Conservation (phyloP, 768 basidiomycete genomes). For the Hortiboletus campestris region DNA sequence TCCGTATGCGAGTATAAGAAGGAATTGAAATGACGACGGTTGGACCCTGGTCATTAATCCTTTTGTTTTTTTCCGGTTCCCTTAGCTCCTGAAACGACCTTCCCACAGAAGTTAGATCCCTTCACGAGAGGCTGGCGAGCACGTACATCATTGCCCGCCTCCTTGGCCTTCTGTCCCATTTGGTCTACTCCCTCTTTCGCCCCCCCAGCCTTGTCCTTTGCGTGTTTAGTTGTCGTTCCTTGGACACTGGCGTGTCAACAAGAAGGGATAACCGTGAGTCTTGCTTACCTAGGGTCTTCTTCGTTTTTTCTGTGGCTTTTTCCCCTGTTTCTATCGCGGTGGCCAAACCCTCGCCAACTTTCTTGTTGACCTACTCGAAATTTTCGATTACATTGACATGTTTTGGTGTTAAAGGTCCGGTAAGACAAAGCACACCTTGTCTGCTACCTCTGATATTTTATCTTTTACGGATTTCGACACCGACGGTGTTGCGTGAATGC, state of each 20-base stretch:
- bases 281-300: conserved; percentile 34
- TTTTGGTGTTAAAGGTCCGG: not conserved
- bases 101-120: not conserved
- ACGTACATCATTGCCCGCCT: conserved; percentile 3
- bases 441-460: conserved; percentile 38
- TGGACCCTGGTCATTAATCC: not conserved
- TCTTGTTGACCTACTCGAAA: conserved; percentile 38
- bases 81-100: conserved; percentile 17
- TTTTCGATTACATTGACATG: not conserved
- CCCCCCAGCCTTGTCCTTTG: not conserved
- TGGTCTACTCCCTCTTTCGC: conserved; percentile 1
- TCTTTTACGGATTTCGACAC: conserved; percentile 38
- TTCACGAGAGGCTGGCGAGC: not conserved
- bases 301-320: conserved; percentile 37
- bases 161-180: conserved; percentile 13
- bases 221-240: conserved; percentile 1
- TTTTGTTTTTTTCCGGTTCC: conserved; percentile 20
- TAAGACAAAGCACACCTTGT: conserved; percentile 29
- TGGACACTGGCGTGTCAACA: not conserved
- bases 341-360: conserved; percentile 39
- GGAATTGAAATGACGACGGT: not conserved
- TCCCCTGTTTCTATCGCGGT: conserved; percentile 43
- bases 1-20: not conserved
- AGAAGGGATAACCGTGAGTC: not conserved
- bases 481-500: conserved; percentile 32